Evolutionary conservation across 805 yeast genomes (phyloP).

Genomic region (Wickerhamiella occidentalis): DNA sequence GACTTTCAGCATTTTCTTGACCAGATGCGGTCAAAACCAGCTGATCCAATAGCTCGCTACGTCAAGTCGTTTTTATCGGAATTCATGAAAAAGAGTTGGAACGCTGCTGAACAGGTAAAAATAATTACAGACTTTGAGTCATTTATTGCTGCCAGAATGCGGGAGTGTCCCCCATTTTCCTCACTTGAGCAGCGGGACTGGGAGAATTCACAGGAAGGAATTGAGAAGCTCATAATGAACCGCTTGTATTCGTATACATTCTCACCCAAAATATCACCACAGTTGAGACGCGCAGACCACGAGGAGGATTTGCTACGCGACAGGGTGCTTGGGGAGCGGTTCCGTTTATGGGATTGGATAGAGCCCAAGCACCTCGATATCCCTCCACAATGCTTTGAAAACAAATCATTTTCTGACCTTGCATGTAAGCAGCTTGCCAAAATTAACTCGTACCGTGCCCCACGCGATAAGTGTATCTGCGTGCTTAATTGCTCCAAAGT

Average conservation of each 20-base stretch:
- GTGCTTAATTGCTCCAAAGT: slow-evolving; percentile 85
- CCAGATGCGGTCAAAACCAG: slow-evolving; percentile 58
- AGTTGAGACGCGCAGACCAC: slow-evolving; percentile 42
- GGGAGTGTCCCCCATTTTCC: slow-evolving; percentile 57
- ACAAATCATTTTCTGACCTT: slow-evolving; percentile 43
- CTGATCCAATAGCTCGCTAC: slow-evolving; percentile 82
- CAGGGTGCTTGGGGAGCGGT: slow-evolving; percentile 36
- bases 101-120: slow-evolving; percentile 65
- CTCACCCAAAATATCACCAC: slow-evolving; percentile 53
- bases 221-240: slow-evolving; percentile 87
- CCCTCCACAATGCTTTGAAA: slow-evolving; percentile 37
- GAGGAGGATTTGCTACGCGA: slow-evolving; percentile 55
- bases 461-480: slow-evolving; percentile 88
- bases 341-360: slow-evolving; percentile 59
- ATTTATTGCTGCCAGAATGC: slow-evolving; percentile 39
- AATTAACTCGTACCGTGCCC: slow-evolving; percentile 76
- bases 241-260: slow-evolving; percentile 66
- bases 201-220: slow-evolving; percentile 73
- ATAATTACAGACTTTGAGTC: slow-evolving; percentile 62
- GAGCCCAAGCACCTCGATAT: slow-evolving; percentile 68
- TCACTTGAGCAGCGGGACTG: slow-evolving; percentile 47
- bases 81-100: slow-evolving; percentile 58
- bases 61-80: slow-evolving; percentile 72
- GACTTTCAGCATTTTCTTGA: slow-evolving; percentile 74
- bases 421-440: slow-evolving; percentile 68